A percentile compares a stretch with the other conserved stretches of the same genome.
phyloP scores from a whole-genome alignment of 2,329 filamentous ascomycete genomes.

The Fusarium foetens region DNA sequence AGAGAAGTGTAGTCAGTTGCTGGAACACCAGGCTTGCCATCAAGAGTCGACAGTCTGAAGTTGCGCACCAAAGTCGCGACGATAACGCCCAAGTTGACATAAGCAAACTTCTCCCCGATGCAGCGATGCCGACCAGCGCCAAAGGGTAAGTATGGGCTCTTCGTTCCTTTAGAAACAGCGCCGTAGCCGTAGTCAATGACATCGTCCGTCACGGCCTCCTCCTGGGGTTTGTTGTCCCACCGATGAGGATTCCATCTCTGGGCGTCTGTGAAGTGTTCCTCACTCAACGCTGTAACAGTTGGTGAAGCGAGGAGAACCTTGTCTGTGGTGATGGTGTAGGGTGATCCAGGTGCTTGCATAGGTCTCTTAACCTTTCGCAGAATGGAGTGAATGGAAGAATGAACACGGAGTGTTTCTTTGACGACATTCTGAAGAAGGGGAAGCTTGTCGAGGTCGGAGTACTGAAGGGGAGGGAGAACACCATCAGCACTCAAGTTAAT shows the following conservation, averaged over 20 bases:
- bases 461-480: slow-evolving; percentile 65
- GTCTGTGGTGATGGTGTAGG: slow-evolving; percentile 66
- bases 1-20: slow-evolving; percentile 71
- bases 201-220: slow-evolving; percentile 30
- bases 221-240: slow-evolving; percentile 37
- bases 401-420: slow-evolving; percentile 77
- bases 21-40: slow-evolving; percentile 66
- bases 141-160: slow-evolving; percentile 69
- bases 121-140: slow-evolving; percentile 78
- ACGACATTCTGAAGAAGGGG: slow-evolving; percentile 71
- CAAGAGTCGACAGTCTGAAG: slow-evolving; percentile 67
- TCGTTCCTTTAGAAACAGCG: slow-evolving; percentile 47
- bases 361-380: slow-evolving; percentile 78
- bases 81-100: slow-evolving; percentile 74
- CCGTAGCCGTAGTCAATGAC: slow-evolving; percentile 47
- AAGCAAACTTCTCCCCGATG: slow-evolving; percentile 81
- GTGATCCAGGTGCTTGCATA: slow-evolving; percentile 66
- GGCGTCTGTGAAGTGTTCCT: slow-evolving; percentile 65
- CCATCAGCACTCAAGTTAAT: slow-evolving; percentile 59
- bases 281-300: slow-evolving; percentile 56
- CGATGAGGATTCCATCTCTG: slow-evolving; percentile 47
- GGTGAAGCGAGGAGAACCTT: slow-evolving; percentile 57
- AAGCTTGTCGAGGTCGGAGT: slow-evolving; percentile 68
- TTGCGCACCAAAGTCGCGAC: slow-evolving; percentile 69
- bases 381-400: slow-evolving; percentile 78